phyloP scores from a whole-genome alignment of 495 filamentous ascomycete genomes.

The Letharia columbiana region DNA sequence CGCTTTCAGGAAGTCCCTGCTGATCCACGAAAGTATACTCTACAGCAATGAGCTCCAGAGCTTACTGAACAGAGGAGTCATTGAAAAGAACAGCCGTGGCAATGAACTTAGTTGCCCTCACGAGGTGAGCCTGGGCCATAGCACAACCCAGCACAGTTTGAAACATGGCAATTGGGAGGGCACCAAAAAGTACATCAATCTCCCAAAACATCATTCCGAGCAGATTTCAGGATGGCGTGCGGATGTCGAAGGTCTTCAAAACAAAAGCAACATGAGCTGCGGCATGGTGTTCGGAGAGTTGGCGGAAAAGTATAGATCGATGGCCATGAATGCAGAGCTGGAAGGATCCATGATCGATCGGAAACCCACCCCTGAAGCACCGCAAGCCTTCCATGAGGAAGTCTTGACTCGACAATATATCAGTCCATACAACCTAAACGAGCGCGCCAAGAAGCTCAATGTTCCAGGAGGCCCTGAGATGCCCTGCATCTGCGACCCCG shows the following conservation, averaged over 20 bases:
- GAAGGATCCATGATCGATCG: conserved; percentile 7
- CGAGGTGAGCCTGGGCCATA: neutral
- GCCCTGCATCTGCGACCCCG: conserved; percentile 19
- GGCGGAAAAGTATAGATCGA: conserved; percentile 21
- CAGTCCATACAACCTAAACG: conserved; percentile 22
- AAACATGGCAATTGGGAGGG: conserved; percentile 3
- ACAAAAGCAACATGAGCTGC: conserved; percentile 19
- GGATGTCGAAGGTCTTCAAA: conserved; percentile 11
- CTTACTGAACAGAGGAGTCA: conserved; percentile 14
- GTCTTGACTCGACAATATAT: neutral
- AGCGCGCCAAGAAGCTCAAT: conserved; percentile 18
- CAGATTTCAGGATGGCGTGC: neutral
- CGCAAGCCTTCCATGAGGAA: conserved; percentile 1
- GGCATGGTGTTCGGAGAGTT: conserved; percentile 23
- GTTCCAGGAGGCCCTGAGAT: conserved; percentile 12
- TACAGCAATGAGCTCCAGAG: conserved; percentile 12
- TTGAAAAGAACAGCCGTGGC: conserved; percentile 5
- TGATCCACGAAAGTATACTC: conserved; percentile 18
- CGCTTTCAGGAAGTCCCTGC: conserved; percentile 16
- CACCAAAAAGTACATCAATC: neutral
- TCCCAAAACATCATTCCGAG: neutral
- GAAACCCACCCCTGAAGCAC: conserved; percentile 10
- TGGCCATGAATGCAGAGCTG: conserved; percentile 1
- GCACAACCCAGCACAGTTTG: neutral
- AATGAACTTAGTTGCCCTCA: neutral